Base-by-base conservation (phyloP, 1,284 basidiomycete species). In the Puccinia triticina region DNA sequence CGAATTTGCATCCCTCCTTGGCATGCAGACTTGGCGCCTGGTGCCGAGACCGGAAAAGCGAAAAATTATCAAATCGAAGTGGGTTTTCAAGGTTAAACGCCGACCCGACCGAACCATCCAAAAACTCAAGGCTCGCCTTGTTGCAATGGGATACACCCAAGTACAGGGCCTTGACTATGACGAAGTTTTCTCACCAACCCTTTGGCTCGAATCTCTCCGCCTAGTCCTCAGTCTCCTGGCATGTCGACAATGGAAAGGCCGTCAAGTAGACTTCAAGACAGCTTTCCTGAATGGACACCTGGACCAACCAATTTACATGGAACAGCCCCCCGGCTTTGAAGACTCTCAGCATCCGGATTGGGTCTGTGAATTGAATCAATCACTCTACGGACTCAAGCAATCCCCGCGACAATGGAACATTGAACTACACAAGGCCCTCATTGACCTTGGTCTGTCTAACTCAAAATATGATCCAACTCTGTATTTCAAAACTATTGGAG, bases 351-450 rank as follows among this genome's bases (percentile, higher is more conserved):
- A 71, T 71, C 67, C 40, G 1, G 67, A 71, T n/a, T 71, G 67
- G 67, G 67, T 71, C 5, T 46, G 11, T 8, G 67, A 71, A 23
- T 4, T 71, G 8, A 29, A 71, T 26, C 11, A 21, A 7, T 71
- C 67, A 8, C 26, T 71, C 11, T 71, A 71, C 21, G 67, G 67
- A 14, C 40, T 71, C 29, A 71, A 71, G 11, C 67, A 71, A 46
- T 71, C 32, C 5, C 67, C 32, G 32, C 5, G 67, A 34, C 67
- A 34, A 26, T 71, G 67, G 67, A 71, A 71, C 21, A 21, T 11
- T 14, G 32, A 29, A 43, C 37, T 71, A n/a, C 67, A 71, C 21
- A 26, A 34, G 16, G 67, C 37, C 43, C 67, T 71, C 21, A 40
- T 71, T 5, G 46, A 12, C 2, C 5, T 71, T 3, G 37, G 40